Base-by-base conservation (phyloP, 2,329 filamentous ascomycete genomes). In the Bisporella sp. region DNA sequence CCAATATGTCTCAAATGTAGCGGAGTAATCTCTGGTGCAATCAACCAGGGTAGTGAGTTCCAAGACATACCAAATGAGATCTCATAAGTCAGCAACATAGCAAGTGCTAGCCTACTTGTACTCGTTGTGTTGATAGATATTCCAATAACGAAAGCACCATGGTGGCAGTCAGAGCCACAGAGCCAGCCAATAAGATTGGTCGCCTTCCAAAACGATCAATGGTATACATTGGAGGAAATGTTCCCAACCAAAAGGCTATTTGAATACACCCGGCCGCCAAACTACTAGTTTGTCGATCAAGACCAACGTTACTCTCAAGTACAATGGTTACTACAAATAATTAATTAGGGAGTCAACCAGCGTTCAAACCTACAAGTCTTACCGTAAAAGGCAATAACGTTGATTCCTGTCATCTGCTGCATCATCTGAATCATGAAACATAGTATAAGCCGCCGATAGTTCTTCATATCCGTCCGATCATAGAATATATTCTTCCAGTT, bases 161-260 rank as follows among this genome's bases (percentile, higher is more conserved):
- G 35, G 35, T n/a, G 35, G n/a, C 3, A 9, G 35, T 9, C n/a
- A n/a, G 8, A n/a, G 9, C 8, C 9, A 39, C n/a, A 2, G 35
- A 9, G 2, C 35, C 35, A n/a, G 3, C n/a, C 35, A 39, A n/a
- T 3, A 39, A 39, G 8, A 39, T n/a, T 9, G 35, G 35, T 39
- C 35, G 35, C 3, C 35, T 9, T 9, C 35, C 35, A 39, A 9
- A 39, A 9, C 35, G 8, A 9, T 39, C 35, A 9, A 39, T n/a
- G 2, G 35, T 3, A n/a, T 39, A 39, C 9, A 39, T 39, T 9
- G 35, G n/a, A 9, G 35, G 8, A 9, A 39, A n/a, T 39, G 35
- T 9, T 39, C 35, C 35, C n/a, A 9, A 9, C 35, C 35, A 39
- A n/a, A 39, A 39, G 35, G n/a, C 66, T 40, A 66, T 67, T 4